Base-by-base conservation (phyloP, 2,329 filamentous ascomycete genomes). In the Cladosporium austrohemisphaericum region DNA sequence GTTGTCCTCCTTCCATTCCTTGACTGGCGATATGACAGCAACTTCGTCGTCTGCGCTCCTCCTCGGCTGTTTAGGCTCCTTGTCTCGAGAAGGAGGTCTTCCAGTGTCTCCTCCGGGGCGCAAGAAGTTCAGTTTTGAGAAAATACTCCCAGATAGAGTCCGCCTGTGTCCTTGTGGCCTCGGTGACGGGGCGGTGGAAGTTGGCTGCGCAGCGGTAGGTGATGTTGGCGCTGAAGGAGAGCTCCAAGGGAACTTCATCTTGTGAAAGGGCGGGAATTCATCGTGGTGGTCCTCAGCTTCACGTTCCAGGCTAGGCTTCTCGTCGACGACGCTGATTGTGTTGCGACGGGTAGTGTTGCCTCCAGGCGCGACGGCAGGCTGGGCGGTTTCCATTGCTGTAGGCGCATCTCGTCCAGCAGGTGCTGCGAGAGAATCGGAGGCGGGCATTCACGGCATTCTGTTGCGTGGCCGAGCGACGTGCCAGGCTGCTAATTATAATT, bases 101-200 rank as follows among this genome's bases (percentile, higher is more conserved):
- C 56, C 53, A 48, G 62, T 58, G 57, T 69, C 54, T 69, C 69
- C 59, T 52, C 67, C 67, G 49, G 70, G 67, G 38, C 83, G 80
- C 55, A 91, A 70, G 64, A 91, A 88, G 32, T 84, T 80, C 46
- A 92, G 73, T 55, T 78, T 80, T 32, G 84, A 84, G 23, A 92
- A 71, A 35, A 91, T 73, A 52, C 81, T 80, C 26, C 81, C 81
- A 20, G 82, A 85, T 43, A 79, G 68, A 59, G 71, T 81, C 63
- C 80, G 74, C 61, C 71, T 73, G 65, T 80, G 72, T 46, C 64
- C 52, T 33, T 53, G 41, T 43, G 53, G 52, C 31, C 50, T 54
- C n/a, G 45, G 20, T 13, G 44, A 47, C 40, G 53, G 52, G 35
- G 36, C 26, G 5, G 36, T 40, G 11, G 50, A 32, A 26, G 40